Conservation (phyloP, 306 rosid species). For the Cercis canadensis region DNA sequence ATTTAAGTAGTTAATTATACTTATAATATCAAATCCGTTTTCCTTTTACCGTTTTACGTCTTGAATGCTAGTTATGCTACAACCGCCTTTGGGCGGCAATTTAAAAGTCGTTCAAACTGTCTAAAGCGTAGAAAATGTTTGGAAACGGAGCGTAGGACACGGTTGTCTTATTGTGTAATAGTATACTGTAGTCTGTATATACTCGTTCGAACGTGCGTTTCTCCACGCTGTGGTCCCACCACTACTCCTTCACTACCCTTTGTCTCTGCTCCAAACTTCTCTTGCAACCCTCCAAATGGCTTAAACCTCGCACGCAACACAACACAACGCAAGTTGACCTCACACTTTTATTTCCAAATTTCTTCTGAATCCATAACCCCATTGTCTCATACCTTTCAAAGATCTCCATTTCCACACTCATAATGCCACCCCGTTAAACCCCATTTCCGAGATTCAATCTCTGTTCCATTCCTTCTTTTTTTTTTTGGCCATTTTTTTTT, state of each 20-base stretch:
- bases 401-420: constrained; percentile 7
- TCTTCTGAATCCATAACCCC: constrained; percentile 4
- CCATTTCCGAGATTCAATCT: background rate
- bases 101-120: too few relatives aligned
- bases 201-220: constrained; percentile 52
- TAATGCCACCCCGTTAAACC: background rate
- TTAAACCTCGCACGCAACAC: background rate
- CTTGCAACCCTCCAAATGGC: background rate
- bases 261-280: background rate
- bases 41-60: too few relatives aligned
- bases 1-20: too few relatives aligned
- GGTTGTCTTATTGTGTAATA: too few relatives aligned
- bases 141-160: too few relatives aligned
- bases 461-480: background rate
- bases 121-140: too few relatives aligned
- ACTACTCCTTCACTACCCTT: background rate
- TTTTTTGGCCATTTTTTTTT: background rate
- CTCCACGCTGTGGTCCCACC: constrained; percentile 46
- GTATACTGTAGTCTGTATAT: background rate
- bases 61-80: too few relatives aligned
- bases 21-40: too few relatives aligned
- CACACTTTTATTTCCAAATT: background rate
- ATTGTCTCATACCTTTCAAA: background rate
- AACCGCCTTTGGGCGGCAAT: too few relatives aligned
- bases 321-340: background rate